Base-by-base conservation (phyloP, 495 filamentous ascomycete genomes). In the Sabuloglossum arenarium region DNA sequence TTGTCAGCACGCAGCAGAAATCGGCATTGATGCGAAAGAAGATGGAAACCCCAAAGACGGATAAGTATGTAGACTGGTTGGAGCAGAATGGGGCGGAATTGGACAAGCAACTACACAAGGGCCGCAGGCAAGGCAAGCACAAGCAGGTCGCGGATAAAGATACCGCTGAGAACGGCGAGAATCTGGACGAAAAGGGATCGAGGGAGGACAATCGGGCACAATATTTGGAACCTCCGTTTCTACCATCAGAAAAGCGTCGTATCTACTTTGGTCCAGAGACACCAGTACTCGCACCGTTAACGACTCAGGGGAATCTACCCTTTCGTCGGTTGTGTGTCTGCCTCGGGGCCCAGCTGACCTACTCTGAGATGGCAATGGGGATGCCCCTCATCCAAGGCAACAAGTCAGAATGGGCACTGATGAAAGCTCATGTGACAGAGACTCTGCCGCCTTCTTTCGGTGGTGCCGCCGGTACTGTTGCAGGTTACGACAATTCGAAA, bases 351-450 rank as follows among this genome's bases (percentile, higher is more conserved):
- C 85, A 94, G 60, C 70, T 93, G 34, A 98, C 90, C 3, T 97
- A 95, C 71, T 97, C 91, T 0, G 91, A 98, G 64, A 98, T 98
- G 91, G 91, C 93, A 3, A 85, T 97, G 80, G 79, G 87, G 37
- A 67, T 94, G 61, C 87, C 88, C 12, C 68, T 98, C 52, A 74
- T 98, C n/a, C 88, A 96, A 67, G 91, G 91, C 10, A 74, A 82
- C 50, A 94, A 88, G 64, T 73, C 78, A 0, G 91, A 98, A 71
- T 98, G 91, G 91, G 88, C 91, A 19, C 69, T 98, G 60, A 78
- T 97, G 76, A 88, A 86, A 66, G 83, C 85, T 5, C 90, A 97
- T 63, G 79, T 85, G 59, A 80, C 79, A 9, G 91, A 98, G 68
- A 72, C 80, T 50, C 65, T 70, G 12, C 76, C 86, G 29, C 88